A percentile compares a stretch with the other conserved stretches of the same genome.
Evolutionary conservation across 768 basidiomycete genomes (phyloP).

Genomic region (Suillus lakei): DNA sequence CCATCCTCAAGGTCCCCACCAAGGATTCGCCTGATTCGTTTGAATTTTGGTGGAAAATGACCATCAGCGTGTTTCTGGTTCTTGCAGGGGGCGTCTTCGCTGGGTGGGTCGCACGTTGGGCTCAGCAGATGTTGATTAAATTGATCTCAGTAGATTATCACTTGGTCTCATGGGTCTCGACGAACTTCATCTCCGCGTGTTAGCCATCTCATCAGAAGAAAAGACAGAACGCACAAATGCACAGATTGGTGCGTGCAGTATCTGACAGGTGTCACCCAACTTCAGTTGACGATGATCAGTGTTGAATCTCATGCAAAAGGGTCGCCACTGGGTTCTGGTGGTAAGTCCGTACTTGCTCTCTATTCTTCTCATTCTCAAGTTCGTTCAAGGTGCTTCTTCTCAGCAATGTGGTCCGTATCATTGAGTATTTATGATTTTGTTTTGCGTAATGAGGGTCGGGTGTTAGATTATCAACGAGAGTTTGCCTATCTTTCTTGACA

Average conservation of each 20-base stretch:
- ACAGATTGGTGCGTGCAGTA: slow-evolving; percentile 56
- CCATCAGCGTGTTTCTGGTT: slow-evolving; percentile 70
- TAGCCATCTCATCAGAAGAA: slow-evolving; percentile 81
- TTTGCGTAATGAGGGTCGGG: neutral
- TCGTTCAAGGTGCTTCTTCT: slow-evolving; percentile 75
- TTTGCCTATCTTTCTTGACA: slow-evolving; percentile 82
- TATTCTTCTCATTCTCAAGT: slow-evolving; percentile 13
- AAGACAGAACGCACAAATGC: slow-evolving; percentile 69
- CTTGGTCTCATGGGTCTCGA: slow-evolving; percentile 95
- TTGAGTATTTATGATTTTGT: neutral
- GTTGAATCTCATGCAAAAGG: slow-evolving; percentile 58
- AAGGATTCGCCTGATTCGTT: slow-evolving; percentile 51
- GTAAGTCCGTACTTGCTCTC: slow-evolving; percentile 47
- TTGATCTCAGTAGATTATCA: slow-evolving; percentile 61
- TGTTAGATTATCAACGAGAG: slow-evolving; percentile 78
- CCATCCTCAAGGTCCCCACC: neutral
- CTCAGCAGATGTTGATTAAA: neutral
- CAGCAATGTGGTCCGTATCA: slow-evolving; percentile 75
- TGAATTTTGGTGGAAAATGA: slow-evolving; percentile 77
- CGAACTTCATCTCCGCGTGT: slow-evolving; percentile 86
- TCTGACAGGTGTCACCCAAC: no score
- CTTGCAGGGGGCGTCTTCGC: slow-evolving; percentile 91
- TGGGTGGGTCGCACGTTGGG: slow-evolving; percentile 56
- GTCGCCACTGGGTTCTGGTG: slow-evolving; percentile 94
- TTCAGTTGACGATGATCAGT: slow-evolving; percentile 40